These are phyloP conservation scores for Syzygium aromaticum DNA, from an alignment of 345 rosid genomes.

Conservation along the genomic window DNA sequence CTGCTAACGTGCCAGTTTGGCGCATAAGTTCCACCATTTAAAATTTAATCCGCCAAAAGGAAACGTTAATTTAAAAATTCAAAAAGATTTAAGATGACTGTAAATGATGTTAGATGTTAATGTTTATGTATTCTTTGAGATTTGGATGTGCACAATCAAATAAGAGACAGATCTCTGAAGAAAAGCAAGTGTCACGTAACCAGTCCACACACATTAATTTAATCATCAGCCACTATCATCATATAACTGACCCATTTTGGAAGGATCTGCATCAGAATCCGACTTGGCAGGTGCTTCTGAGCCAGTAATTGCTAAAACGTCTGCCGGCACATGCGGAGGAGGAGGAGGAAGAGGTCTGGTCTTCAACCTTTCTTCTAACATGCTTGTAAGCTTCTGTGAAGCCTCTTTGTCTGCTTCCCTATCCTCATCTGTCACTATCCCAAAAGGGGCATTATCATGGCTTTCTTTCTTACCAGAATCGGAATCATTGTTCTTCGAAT, in stretches of 20 bases:
- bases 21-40: neutral
- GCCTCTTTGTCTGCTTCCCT: slow-evolving; percentile 70
- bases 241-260: slow-evolving; percentile 38
- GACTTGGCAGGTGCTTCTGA: slow-evolving; percentile 47
- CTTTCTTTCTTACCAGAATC: slow-evolving; percentile 47
- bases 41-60: neutral
- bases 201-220: neutral
- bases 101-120: neutral
- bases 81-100: neutral
- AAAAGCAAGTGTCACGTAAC: neutral
- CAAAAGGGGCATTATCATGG: slow-evolving; percentile 54
- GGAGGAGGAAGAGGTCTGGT: slow-evolving; percentile 89
- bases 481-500: slow-evolving; percentile 35
- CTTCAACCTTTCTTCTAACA: slow-evolving; percentile 82
- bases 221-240: neutral
- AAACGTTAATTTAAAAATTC: neutral
- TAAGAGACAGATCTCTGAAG: neutral
- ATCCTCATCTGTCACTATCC: slow-evolving; percentile 77
- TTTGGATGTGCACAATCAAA: neutral
- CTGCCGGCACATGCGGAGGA: slow-evolving; percentile 44
- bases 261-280: slow-evolving; percentile 43
- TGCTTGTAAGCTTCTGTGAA: slow-evolving; percentile 50
- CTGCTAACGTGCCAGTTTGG: neutral
- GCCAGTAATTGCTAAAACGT: slow-evolving; percentile 35
- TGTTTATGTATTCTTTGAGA: neutral